Base-by-base conservation (phyloP, 345 rosid genomes). In the Draba incana region DNA sequence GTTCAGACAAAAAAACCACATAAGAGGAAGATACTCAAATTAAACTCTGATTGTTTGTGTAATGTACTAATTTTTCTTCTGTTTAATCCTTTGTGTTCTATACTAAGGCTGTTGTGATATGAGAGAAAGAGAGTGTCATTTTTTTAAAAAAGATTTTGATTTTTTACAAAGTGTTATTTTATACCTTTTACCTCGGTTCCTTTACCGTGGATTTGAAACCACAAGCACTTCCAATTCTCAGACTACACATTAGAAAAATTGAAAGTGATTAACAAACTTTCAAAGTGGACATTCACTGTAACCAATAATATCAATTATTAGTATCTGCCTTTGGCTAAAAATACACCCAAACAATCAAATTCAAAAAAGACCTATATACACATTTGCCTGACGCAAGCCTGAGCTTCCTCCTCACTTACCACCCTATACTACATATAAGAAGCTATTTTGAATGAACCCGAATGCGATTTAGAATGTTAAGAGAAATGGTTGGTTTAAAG, bases 101-200 rank as follows among this genome's bases (percentile, higher is more conserved):
- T 59, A 35, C 55, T 48, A 38, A 60, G 57, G 77, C 68, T 74
- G 57, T 67, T 60, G 64, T 67, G 63, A 53, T 61, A 45, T 52
- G 58, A 74, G 68, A 67, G 62, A 43, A 42, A 73, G 67, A 56
- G 66, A 48, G 15, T 44, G 52, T 20, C 66, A 72, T 10, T 59
- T 58, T 58, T 35, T 27, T 28, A 20, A 10, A 0, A 7, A 58
- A 31, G 52, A n/a, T 57, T 57, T n/a, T 49, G 51, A 55, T 16
- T 57, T n/a, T 37, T 55, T 30, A 7, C 15, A 1, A 33, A 9
- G 20, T 47, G n/a, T 20, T 39, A 12, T 20, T 4, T 28, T 28
- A 46, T 20, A 56, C 7, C 24, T 2, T 30, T 5, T 9, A 68
- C 30, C 64, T 57, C 57, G 25, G 20, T 11, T 4, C 51, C 38